Evolutionary conservation across 1,284 basidiomycete genomes (phyloP), one percentile per base, ranked within the genome.

Genomic region (Ceratobasidium sp.): DNA sequence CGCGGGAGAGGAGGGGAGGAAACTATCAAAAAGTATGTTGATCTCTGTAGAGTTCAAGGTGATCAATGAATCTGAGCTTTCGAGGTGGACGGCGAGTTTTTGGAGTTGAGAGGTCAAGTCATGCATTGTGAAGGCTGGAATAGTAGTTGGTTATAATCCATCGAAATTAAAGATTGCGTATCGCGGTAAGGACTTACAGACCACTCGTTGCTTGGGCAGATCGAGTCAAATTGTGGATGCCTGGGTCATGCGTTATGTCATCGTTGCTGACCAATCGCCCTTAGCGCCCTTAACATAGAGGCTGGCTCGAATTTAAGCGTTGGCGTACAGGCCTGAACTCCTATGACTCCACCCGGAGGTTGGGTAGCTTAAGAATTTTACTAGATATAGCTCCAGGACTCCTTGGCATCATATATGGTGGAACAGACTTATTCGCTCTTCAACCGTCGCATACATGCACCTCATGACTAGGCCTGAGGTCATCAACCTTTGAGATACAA

Each of bases 21-120:
- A 67, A 22, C 62, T 67, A 32, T 67, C 50, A 20, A 67, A 67
- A 32, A 67, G 49, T 10, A 38, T 5, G 27, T 25, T 32, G 25
- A 42, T 22, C 7, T 67, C 50, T 12, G 27, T 40, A 2, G 62
- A 31, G 12, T 27, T 38, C 13, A 67, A 20, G 22, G n/a, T 34
- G 29, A 29, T 13, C n/a, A n/a, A n/a, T 8, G 60, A 29, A 7
- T 17, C 32, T 31, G 47, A 54, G 25, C 34, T 54, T 17, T 67
- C 62, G 15, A 67, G 27, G 38, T 50, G 62, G 7, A 17, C 35
- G 17, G 62, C 50, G 20, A 67, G 50, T 10, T 34, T 25, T 22
- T 67, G 62, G 3, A 67, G 38, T 31, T 38, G 29, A n/a, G 50
- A 43, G 10, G n/a, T 42, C 10, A 15, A 20, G 12, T 50, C 50